Evolutionary conservation across 2,329 filamentous ascomycete species (phyloP), one percentile per base, ranked within the genome.

Genomic region (Claviceps citrina): DNA sequence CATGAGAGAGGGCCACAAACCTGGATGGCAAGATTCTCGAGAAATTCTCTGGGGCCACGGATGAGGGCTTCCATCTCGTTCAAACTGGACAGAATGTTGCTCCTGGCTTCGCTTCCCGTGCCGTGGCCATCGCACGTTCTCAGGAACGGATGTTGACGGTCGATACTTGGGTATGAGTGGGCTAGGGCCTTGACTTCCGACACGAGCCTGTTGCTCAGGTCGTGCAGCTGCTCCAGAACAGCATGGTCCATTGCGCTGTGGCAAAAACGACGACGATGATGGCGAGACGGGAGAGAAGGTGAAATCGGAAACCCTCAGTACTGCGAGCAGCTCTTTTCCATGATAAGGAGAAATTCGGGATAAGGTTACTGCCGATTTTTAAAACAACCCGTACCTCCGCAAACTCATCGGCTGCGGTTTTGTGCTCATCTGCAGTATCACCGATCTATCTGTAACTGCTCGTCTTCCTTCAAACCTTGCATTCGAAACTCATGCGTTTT

Each of bases 1-100:
- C n/a, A n/a, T n/a, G n/a, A n/a, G n/a, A n/a, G n/a, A n/a, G n/a
- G n/a, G n/a, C n/a, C 18, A 40, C 41, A 13, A 24, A 43, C 41
- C 19, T 43, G 41, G 19, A 25, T 25, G 2, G 37, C 31, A 22
- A 43, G 26, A 25, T 39, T 38, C 19, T 43, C 36, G 7, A 43
- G 24, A 18, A 43, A 43, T 2, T 36, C 36, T 12, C 16, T 40
- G 4, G 41, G 41, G 10, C 36, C 37, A 15, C 31, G 15, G 18
- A 41, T 5, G 15, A 41, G 25, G 16, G 39, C n/a, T 3, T 36
- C 34, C 9, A 43, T 43, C 19, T 41, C 33, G 27, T 26, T 26
- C 34, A 36, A 18, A n/a, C 24, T 36, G 15, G 7, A 31, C 12
- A 43, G 19, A 5, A 33, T 13, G 31, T 40, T 31, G 31, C n/a